Conservation (phyloP, 2,329 filamentous ascomycete species). For the Ophiosphaerella korrae region DNA sequence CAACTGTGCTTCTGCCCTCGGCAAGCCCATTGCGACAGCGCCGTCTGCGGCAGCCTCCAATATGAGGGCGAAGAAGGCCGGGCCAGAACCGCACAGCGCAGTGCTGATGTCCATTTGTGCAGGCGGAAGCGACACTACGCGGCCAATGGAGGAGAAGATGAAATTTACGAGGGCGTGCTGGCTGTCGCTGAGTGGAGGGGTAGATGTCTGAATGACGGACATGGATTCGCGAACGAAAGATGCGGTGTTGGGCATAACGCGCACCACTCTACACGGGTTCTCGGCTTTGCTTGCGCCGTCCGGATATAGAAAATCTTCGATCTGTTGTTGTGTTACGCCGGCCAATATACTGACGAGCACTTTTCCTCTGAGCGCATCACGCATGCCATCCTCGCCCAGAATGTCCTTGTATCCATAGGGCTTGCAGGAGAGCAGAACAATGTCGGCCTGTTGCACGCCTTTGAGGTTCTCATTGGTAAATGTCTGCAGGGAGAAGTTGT, state of each 20-base stretch:
- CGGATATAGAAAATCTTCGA: conserved; percentile 67
- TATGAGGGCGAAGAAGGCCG: conserved; percentile 76
- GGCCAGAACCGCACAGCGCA: conserved; percentile 74
- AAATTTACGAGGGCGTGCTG: conserved; percentile 68
- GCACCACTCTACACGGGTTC: conserved; percentile 68
- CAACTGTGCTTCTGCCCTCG: conserved; percentile 71
- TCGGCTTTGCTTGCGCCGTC: conserved; percentile 52
- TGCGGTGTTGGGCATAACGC: conserved; percentile 86
- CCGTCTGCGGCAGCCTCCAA: conserved; percentile 78
- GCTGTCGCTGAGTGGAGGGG: conserved; percentile 61
- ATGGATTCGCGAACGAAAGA: conserved; percentile 79
- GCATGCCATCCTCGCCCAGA: conserved; percentile 70
- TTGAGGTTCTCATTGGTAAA: conserved; percentile 73
- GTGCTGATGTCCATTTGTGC: conserved; percentile 74
- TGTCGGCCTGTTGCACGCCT: conserved; percentile 70
- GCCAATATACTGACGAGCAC: conserved; percentile 81
- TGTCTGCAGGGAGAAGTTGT: conserved; percentile 67
- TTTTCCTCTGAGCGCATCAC: conserved; percentile 75
- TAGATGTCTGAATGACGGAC: conserved; percentile 72
- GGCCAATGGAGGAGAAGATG: conserved; percentile 77
- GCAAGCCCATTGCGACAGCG: conserved; percentile 78
- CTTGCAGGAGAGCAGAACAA: conserved; percentile 81
- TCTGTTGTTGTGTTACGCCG: conserved; percentile 72
- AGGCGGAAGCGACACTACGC: conserved; percentile 70
- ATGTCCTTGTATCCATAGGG: conserved; percentile 74